These are phyloP conservation scores for Ascocoryne sarcoides DNA, from an alignment of 2,329 filamentous ascomycete genomes.

Conservation along the genomic window DNA sequence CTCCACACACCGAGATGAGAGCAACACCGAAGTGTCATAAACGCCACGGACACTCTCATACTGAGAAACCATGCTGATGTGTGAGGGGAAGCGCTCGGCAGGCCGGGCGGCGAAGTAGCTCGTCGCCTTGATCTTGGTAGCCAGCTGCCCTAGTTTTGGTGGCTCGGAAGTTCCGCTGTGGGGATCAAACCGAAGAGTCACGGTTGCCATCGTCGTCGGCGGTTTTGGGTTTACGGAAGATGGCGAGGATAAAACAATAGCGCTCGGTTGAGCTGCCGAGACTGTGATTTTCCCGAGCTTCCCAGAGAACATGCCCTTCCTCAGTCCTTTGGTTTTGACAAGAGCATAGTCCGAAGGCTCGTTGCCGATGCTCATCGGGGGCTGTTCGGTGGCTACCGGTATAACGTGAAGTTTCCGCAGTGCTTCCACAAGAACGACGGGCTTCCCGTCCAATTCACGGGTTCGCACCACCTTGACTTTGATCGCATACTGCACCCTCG, in stretches of 20 bases:
- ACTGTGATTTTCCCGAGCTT: conserved; percentile 28
- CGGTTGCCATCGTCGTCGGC: conserved; percentile 22
- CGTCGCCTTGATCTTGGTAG: conserved; percentile 24
- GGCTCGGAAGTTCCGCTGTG: conserved; percentile 19
- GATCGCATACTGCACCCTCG: conserved; percentile 23
- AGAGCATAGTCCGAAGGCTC: conserved; percentile 20
- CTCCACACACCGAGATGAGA: conserved; percentile 26
- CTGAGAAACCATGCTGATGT: conserved; percentile 9
- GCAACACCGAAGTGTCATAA: conserved; percentile 19
- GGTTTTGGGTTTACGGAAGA: conserved; percentile 5
- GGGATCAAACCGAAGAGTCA: conserved; percentile 27
- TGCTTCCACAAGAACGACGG: conserved; percentile 19
- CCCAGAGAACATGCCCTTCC: conserved; percentile 28
- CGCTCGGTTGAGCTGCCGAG: conserved; percentile 23
- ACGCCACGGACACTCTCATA: conserved; percentile 20
- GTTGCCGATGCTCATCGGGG: conserved; percentile 22
- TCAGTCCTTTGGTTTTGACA: conserved; percentile 23
- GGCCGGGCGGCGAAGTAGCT: conserved; percentile 24
- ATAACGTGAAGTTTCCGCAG: conserved; percentile 21
- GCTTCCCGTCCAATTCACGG: conserved; percentile 15
- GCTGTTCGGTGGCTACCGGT: conserved; percentile 22
- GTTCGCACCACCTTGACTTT: conserved; percentile 22
- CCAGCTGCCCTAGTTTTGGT: conserved; percentile 25
- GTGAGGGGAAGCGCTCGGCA: conserved; percentile 13
- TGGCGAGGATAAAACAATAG: conserved; percentile 24